Evolutionary conservation across 768 basidiomycete genomes (phyloP), one percentile per base, ranked within the genome.

Genomic region (Pluteus cervinus): DNA sequence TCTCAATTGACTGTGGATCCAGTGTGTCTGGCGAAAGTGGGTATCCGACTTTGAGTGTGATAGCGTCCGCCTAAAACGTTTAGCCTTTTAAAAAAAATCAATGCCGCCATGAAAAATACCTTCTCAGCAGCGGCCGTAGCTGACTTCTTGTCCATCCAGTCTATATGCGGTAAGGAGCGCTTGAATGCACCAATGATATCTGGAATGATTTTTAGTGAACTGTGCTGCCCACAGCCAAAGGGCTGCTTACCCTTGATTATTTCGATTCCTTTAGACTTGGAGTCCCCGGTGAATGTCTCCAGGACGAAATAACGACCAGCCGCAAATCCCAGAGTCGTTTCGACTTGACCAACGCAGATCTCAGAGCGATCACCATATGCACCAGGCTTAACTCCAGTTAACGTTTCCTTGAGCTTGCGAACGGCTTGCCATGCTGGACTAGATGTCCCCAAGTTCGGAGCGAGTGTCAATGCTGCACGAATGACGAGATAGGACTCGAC

Each of bases 61-160:
- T 82, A 0, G 79, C 77, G 52, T 84, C 73, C 10, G 88, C 89
- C 83, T 86, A 50, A 21, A 24, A 12, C 24, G 15, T 11, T 23
- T 15, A 10, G 33, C n/a, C 24, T 17, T 20, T n/a, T 1, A 24
- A 23, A 28, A 12, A 33, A n/a, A 3, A 35, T 6, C 16, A 36
- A 45, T 45, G 24, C 20, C 26, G 8, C 25, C 37, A 10, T 20
- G 8, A 17, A 26, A 35, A 51, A 41, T 18, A 81, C 88, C 72
- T 98, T 98, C 52, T 82, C 75, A 10, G 81, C 78, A 4, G 96
- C 96, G 39, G 81, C 88, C 26, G 67, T 64, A 8, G 87, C 81
- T 3, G 89, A 89, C 46, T 77, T 61, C 32, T 79, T 60, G 54
- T 98, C 96, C 85, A 99, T 90, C 96, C 96, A 99, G 14, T 80